A percentile compares a stretch with the other conserved stretches of the same genome.
Conservation (phyloP, 768 basidiomycete species). For the Lactifluus piperatus region DNA sequence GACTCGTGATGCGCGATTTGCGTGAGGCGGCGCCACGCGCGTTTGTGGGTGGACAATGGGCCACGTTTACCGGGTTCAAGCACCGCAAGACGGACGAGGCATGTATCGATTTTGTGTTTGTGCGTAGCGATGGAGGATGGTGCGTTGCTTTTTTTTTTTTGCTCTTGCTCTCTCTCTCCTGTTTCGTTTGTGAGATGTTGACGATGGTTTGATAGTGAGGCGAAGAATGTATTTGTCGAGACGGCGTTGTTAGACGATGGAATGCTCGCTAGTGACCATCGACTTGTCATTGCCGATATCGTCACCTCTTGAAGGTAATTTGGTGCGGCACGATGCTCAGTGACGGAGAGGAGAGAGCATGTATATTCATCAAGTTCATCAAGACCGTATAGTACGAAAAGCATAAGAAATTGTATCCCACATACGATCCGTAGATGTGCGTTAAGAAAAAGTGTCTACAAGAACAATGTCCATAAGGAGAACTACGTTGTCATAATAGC, state of each 20-base stretch:
- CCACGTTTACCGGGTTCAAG: conserved; percentile 45
- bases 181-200: background rate
- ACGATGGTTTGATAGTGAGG: background rate
- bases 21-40: conserved; percentile 34
- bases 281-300: conserved; percentile 43
- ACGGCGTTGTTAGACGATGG: conserved; percentile 27
- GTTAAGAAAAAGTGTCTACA: background rate
- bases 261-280: conserved; percentile 46
- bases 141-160: conserved; percentile 23
- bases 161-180: no score
- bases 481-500: background rate
- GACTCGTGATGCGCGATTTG: conserved; percentile 36
- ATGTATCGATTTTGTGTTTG: conserved; percentile 47
- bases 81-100: conserved; percentile 31
- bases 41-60: conserved; percentile 37
- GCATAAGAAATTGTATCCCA: background rate
- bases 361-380: background rate
- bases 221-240: background rate
- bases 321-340: background rate
- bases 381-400: background rate
- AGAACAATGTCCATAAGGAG: background rate
- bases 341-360: background rate
- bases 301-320: background rate
- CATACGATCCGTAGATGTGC: background rate
- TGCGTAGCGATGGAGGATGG: conserved; percentile 39